These are phyloP conservation scores for Tylopilus cervinicoccineus DNA, from an alignment of 768 basidiomycete genomes.

Conservation along the genomic window DNA sequence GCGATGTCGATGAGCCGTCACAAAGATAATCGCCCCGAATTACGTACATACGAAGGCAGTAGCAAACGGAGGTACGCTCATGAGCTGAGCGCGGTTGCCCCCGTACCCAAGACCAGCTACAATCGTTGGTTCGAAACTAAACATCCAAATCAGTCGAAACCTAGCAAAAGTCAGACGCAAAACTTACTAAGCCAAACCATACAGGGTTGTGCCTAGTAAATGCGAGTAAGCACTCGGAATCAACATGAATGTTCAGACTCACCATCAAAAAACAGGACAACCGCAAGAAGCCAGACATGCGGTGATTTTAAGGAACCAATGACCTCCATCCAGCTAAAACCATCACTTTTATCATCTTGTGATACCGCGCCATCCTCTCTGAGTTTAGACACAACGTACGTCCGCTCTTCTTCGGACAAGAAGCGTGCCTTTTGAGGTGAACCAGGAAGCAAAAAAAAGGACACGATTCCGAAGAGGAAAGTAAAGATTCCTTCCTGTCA, in stretches of 20 bases:
- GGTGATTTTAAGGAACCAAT: slow-evolving; percentile 43
- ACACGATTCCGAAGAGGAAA: slow-evolving; percentile 47
- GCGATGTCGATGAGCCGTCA: not conserved
- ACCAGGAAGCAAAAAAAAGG: slow-evolving; percentile 48
- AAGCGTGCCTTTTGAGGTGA: slow-evolving; percentile 45
- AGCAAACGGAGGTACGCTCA: slow-evolving; percentile 58
- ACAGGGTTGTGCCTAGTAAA: slow-evolving; percentile 13
- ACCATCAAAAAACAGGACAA: slow-evolving; percentile 54
- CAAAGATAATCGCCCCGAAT: not conserved
- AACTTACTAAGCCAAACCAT: slow-evolving; percentile 24
- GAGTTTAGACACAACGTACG: slow-evolving; percentile 36
- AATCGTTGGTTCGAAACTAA: slow-evolving; percentile 70
- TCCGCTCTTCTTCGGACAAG: slow-evolving; percentile 47
- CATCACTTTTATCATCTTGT: slow-evolving; percentile 40
- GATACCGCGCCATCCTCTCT: slow-evolving; percentile 30
- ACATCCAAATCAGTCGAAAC: slow-evolving; percentile 28
- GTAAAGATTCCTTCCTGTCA: slow-evolving; percentile 59
- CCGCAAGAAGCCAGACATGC: slow-evolving; percentile 50
- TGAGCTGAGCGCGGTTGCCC: slow-evolving; percentile 51
- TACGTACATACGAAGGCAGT: slow-evolving; percentile 44
- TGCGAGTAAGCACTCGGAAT: not conserved
- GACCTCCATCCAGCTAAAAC: slow-evolving; percentile 58
- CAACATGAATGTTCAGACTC: slow-evolving; percentile 4
- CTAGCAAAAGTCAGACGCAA: slow-evolving; percentile 28
- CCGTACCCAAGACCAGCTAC: slow-evolving; percentile 58